Evolutionary conservation across 2,329 filamentous ascomycete species (phyloP).

Genomic region (Dothistroma pini): DNA sequence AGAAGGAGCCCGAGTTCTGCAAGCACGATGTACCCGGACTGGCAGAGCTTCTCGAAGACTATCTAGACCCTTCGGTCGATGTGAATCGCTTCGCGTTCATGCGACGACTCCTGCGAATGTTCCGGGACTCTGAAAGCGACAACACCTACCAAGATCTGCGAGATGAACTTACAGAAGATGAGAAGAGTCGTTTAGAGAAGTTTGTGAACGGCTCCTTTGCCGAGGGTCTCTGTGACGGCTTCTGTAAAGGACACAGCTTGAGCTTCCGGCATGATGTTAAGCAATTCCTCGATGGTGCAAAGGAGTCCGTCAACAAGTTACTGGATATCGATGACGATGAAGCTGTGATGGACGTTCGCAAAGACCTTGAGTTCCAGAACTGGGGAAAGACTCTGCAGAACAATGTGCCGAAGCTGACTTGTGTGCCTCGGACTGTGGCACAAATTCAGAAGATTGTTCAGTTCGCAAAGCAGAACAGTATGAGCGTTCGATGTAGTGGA

Average conservation of each 20-base stretch:
- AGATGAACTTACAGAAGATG: slow-evolving; percentile 7
- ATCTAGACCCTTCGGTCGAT: slow-evolving; percentile 11
- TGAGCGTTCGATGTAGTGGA: slow-evolving; percentile 12
- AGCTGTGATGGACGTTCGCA: slow-evolving; percentile 9
- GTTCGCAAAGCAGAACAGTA: slow-evolving; percentile 8
- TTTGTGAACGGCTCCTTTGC: slow-evolving; percentile 9
- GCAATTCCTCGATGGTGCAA: slow-evolving; percentile 6
- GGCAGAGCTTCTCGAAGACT: slow-evolving; percentile 12
- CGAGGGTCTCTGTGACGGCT: slow-evolving; percentile 10
- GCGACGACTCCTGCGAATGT: slow-evolving; percentile 11
- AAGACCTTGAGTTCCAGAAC: slow-evolving; percentile 15
- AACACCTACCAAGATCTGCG: slow-evolving; percentile 14
- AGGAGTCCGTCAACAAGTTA: slow-evolving; percentile 4
- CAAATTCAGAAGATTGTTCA: slow-evolving; percentile 14
- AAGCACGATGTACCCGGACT: slow-evolving; percentile 14
- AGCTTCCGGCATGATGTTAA: slow-evolving; percentile 7
- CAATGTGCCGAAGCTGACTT: slow-evolving; percentile 11
- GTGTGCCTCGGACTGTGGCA: slow-evolving; percentile 10
- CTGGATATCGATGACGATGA: slow-evolving; percentile 13
- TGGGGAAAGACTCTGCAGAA: slow-evolving; percentile 11
- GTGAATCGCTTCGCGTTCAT: slow-evolving; percentile 14
- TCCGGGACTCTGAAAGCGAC: slow-evolving; percentile 11
- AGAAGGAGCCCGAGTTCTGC: slow-evolving; percentile 45
- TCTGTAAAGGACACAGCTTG: slow-evolving; percentile 9
- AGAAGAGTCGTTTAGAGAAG: slow-evolving; percentile 9